Evolutionary conservation across 1,284 basidiomycete genomes (phyloP), one percentile per base, ranked within the genome.

Genomic region (Amylostereum areolatum): DNA sequence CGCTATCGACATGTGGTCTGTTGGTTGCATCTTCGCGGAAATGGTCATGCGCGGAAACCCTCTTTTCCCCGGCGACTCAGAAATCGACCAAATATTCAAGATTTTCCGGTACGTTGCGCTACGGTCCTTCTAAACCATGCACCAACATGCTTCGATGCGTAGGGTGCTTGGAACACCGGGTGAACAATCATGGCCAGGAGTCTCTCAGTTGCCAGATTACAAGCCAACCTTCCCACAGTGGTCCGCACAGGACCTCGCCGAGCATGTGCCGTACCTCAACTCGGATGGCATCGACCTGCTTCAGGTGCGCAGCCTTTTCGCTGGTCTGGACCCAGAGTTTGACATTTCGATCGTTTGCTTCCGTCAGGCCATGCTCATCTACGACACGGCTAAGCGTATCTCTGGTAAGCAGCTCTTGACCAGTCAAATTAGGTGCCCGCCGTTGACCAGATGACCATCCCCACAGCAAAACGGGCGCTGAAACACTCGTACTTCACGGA

Each of bases 71-170:
- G 96, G 97, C 7, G 96, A 99, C 71, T 97, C 94, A 29, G 96
- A 99, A 70, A 99, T 99, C 61, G 96, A 99, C 71, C 95, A 99
- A 72, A 99, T 99, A 59, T 99, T 98, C 81, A 92, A 94, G 70
- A 99, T 98, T 63, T 99, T 99, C 80, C 83, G 90, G 92, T 91
- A 54, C 50, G 77, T 61, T 29, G 28, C 36, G 8, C 34, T 35
- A 37, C 32, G 39, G 10, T 18, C 30, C 12, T 43, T 5, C 41
- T 32, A 4, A 27, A 35, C 8, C 12, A 18, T 52, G 47, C 37
- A 29, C 30, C 5, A n/a, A 18, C 27, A 5, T 29, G 12, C 45
- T 28, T 42, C 40, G 9, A 27, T 29, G 11, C 9, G 10, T 34
- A 95, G 93, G 61, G 78, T 95, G 32, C 78, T 97, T 46, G 96